Evolutionary conservation across 2,329 filamentous ascomycete genomes (phyloP), one percentile per base, ranked within the genome.

Genomic region (Ceratocystiopsis minuta): DNA sequence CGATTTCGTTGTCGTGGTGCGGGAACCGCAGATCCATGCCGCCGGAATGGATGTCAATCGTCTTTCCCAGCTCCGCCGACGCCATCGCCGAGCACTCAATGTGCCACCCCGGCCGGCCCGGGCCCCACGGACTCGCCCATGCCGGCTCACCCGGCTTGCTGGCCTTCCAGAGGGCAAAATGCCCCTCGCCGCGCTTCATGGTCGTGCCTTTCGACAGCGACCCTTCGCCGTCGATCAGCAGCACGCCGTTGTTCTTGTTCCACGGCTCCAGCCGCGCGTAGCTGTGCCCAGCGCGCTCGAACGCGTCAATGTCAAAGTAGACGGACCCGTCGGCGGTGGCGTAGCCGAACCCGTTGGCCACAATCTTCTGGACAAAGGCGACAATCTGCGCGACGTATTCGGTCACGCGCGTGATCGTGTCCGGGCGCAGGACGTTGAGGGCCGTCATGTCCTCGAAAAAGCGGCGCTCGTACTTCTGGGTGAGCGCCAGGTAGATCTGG

Each of bases 41-140:
- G 40, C 78, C 78, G 24, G 75, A 80, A 55, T 82, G 78, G 31
- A 82, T 78, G 55, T 82, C 78, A 54, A 82, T 74, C 45, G 72
- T 65, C 47, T 69, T 62, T 11, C 78, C 78, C 6, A 82, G 60
- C 15, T 74, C 67, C 39, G 75, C 72, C 7, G 72, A 77, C 5
- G 77, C 77, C 78, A 83, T 82, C 2, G 75, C 77, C 13, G 72
- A 78, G 66, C 78, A 83, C 58, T 82, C 78, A 50, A 82, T 81
- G 54, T 82, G 78, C 78, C 78, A 82, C 6, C 78, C 78, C 2
- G 78, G 78, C 16, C 78, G 63, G 5, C 78, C 78, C 43, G 64
- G 63, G 9, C 78, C 78, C 78, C 78, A 82, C 0, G 72, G 68
- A 44, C 72, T 78, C 14, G 67, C 59, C 78, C 78, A 83, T 38